These are phyloP conservation scores for Hygrocybe coccinea DNA, from an alignment of 768 basidiomycete species.

Conservation along the genomic window DNA sequence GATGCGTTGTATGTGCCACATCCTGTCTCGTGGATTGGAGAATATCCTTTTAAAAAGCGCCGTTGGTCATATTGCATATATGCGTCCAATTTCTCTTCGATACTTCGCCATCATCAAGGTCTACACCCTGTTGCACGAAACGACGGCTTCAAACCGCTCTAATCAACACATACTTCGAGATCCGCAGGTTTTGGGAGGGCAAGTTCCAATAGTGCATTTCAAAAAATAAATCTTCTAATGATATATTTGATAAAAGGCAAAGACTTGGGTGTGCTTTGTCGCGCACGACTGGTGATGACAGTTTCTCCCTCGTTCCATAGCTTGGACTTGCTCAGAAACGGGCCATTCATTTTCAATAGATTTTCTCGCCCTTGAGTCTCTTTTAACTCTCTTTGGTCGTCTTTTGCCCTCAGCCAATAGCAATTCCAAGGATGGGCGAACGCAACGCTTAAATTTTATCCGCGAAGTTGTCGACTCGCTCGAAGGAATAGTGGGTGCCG, in stretches of 20 bases:
- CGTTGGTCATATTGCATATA: constrained; percentile 16
- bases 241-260: constrained; percentile 26
- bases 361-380: constrained; percentile 52
- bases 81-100: constrained; percentile 6
- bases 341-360: constrained; percentile 53
- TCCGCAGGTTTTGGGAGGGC: constrained; percentile 47
- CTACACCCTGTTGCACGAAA: constrained; percentile 50
- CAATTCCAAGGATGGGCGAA: constrained; percentile 20
- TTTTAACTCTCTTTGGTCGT: constrained; percentile 53
- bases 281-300: constrained; percentile 40
- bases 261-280: constrained; percentile 47
- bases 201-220: constrained; percentile 7
- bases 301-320: not conserved
- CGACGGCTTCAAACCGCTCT: constrained; percentile 34
- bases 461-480: constrained; percentile 44
- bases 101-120: constrained; percentile 32
- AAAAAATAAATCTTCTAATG: not conserved
- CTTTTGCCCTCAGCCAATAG: constrained; percentile 44
- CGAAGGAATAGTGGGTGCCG: constrained; percentile 32
- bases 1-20: not conserved
- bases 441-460: constrained; percentile 45
- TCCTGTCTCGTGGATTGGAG: not conserved
- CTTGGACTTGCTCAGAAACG: not conserved
- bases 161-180: constrained; percentile 47
- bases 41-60: constrained; percentile 11